Base-by-base conservation (phyloP, 1,139 yeast genomes). In the Geotrichum aggregatum region DNA sequence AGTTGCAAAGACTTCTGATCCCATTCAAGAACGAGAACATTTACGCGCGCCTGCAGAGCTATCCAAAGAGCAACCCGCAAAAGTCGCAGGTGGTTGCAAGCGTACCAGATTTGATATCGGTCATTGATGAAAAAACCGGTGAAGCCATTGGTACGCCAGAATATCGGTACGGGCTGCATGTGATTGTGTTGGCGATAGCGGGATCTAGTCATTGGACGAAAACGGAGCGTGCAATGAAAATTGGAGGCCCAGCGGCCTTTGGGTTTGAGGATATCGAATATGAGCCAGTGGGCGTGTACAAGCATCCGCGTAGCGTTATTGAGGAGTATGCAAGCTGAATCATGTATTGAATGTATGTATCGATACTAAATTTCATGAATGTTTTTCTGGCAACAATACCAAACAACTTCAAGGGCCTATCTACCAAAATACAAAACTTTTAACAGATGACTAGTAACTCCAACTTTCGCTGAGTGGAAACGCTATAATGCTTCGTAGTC, bases 131-230 rank as follows among this genome's bases (percentile, higher is more conserved):
- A 2, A 73, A 72, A 40, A 65, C 68, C 22, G 79, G 79, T 26
- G 76, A 73, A 53, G 78, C 77, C 3, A 68, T 76, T 13, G 79
- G 79, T 2, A 74, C 77, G 1, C 76, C 76, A 11, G 78, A 75
- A 46, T 75, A 73, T 60, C 65, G 75, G 43, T 76, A 76, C 58
- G 78, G 79, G 1, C 56, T 76, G 26, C 54, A 66, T 42, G 79
- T 75, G 5, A 63, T 66, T 58, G 78, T 76, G 1, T 49, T 76
- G 10, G 76, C 65, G 3, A 66, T 76, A 52, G 67, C 78, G 0
- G 75, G 78, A 31, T 61, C 67, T 48, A 61, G 68, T 41, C 58
- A 63, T 38, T 76, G 79, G 79, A 68, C 71, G 1, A 66, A 63
- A 30, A 64, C 73, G 0, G 63, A 63, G 24, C 63, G 61, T 33